A percentile compares a stretch with the other conserved stretches of the same genome.
Conservation (phyloP, 306 rosid genomes). For the Medicago truncatula region MtrunA17r5.0-ANR NC_053044.1:41349501-41350000, state of each 20-base stretch:
- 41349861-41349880: slow-evolving; percentile 81
- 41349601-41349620: slow-evolving; percentile 46
- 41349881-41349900: slow-evolving; percentile 70
- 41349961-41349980: slow-evolving; percentile 55
- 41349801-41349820: slow-evolving; percentile 85
- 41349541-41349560: slow-evolving; percentile 54
- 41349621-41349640: slow-evolving; percentile 42
- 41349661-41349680: slow-evolving; percentile 88
- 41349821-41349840: slow-evolving; percentile 74
- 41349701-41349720: slow-evolving; percentile 73
- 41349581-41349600: slow-evolving; percentile 38
- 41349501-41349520: slow-evolving; percentile 81
- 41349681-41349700: slow-evolving; percentile 73
- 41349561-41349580: slow-evolving; percentile 32
- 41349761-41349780: slow-evolving; percentile 89
- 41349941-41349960: slow-evolving; percentile 21
- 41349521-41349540: slow-evolving; percentile 68
- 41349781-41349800: slow-evolving; percentile 79
- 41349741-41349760: slow-evolving; percentile 73
- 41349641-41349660: slow-evolving; percentile 45
- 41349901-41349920: slow-evolving; percentile 46
- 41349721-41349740: slow-evolving; percentile 60
- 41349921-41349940: slow-evolving; percentile 38
- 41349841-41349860: slow-evolving; percentile 77
- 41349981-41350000: slow-evolving; percentile 60